Percentiles rank a stretch among this genome's conserved stretches.
These are phyloP conservation scores for Breviolum minutum DNA, from an alignment of 73 alveolate genomes.

Conservation along the genomic window DNA sequence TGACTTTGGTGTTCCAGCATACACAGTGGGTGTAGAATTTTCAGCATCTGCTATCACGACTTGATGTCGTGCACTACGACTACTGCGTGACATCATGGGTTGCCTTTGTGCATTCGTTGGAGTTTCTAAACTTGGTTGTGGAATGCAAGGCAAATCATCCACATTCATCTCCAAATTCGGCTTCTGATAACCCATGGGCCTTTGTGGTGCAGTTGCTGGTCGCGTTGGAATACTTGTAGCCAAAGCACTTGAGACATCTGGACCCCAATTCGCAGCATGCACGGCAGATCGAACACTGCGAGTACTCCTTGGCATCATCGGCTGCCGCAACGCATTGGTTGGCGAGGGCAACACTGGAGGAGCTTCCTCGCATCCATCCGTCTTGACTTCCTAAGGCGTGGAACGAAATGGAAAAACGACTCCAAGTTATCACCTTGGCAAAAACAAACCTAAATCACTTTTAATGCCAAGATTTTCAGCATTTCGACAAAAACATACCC, in stretches of 20 bases:
- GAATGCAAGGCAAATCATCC: conserved; percentile 51
- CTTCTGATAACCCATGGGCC: conserved; percentile 27
- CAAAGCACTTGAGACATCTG: conserved; percentile 23
- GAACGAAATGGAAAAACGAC: background rate
- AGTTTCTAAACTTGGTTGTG: conserved; percentile 33
- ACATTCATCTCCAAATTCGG: conserved; percentile 25
- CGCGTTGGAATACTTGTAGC: background rate
- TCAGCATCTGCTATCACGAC: conserved; percentile 11
- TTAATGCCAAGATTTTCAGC: background rate
- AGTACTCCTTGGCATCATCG: conserved; percentile 74
- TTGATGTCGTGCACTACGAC: conserved; percentile 61
- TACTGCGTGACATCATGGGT: conserved; percentile 92
- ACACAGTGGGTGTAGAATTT: background rate
- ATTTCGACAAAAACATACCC: too few relatives aligned
- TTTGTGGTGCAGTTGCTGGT: background rate
- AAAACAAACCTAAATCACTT: too few relatives aligned
- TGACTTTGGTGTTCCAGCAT: conserved; percentile 61
- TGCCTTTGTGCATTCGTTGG: conserved; percentile 77
- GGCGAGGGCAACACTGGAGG: conserved; percentile 92
- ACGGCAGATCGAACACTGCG: conserved; percentile 31
- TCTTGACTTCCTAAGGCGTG: conserved; percentile 26
- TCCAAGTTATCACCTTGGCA: background rate
- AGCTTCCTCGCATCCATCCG: conserved; percentile 30
- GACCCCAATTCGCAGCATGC: conserved; percentile 56
- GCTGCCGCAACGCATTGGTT: conserved; percentile 79